phyloP scores from a whole-genome alignment of 2,329 filamentous ascomycete species.

The Alternaria hordeiaustralica region DNA sequence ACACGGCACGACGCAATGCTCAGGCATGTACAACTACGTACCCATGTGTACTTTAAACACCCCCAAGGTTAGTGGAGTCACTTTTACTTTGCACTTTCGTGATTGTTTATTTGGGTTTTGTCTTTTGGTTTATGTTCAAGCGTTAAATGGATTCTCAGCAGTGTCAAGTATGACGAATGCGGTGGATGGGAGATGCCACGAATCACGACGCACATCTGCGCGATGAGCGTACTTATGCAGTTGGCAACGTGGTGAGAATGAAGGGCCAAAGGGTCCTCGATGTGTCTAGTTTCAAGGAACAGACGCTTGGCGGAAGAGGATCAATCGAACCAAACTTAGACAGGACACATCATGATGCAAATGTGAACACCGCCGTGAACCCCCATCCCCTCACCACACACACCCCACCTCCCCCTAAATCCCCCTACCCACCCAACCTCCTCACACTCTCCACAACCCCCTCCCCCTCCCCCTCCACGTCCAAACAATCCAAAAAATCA shows the following conservation, averaged over 20 bases:
- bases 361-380: neutral
- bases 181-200: no score
- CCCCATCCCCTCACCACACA: no score
- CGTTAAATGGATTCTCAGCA: neutral
- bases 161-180: neutral
- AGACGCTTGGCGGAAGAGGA: neutral
- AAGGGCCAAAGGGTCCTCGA: neutral
- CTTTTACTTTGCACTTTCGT: neutral
- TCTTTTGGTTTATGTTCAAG: neutral
- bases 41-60: neutral
- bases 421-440: neutral
- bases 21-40: neutral
- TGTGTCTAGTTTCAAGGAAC: neutral
- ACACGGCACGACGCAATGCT: neutral
- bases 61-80: slow-evolving; percentile 1
- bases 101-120: no score
- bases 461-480: neutral
- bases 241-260: neutral
- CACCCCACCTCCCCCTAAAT: neutral
- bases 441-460: neutral
- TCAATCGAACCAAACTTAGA: neutral
- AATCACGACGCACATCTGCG: neutral
- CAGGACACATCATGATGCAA: neutral
- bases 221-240: neutral
- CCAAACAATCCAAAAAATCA: slow-evolving; percentile 30